Base-by-base conservation (phyloP, 139 green algal genomes). In the Auxenochlorella pyrenoidosa region DNA sequence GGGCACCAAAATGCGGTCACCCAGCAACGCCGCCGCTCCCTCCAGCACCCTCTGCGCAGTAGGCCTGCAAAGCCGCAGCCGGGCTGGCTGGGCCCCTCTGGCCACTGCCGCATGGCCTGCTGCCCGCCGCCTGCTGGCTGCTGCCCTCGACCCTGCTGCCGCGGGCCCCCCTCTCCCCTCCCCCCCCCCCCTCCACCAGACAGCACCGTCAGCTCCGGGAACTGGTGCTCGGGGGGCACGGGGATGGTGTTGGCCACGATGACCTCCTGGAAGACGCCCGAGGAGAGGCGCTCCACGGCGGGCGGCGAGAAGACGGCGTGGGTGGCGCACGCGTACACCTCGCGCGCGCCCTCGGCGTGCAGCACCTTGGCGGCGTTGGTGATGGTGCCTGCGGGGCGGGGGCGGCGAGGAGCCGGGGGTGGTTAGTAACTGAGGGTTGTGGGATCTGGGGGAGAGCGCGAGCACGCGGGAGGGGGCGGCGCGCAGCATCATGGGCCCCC, bases 241-340 rank as follows among this genome's bases (percentile, higher is more conserved):
- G 97, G 95, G 86, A 99, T 99, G 79, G 97, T 98, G 94, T 99
- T 99, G 66, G 98, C 98, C 18, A 99, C 97, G 38, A 99, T 99
- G 30, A 99, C 97, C 92, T 41, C 75, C 72, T 96, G 91, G 89
- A 99, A 99, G 24, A 97, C 95, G 44, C 97, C 97, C 51, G 88
- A 94, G 68, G 89, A 95, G 6, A 99, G 94, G 8, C 98, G 94
- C 92, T 99, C 96, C 2, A 98, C 89, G 0, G 97, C 97, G 8
- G 97, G 97, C 6, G 97, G 97, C 58, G 92, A 97, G 88, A 99
- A 98, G 10, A 99, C 97, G 26, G 97, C 97, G 89, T 99, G 98
- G 32, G 96, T 98, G 75, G 95, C 95, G 94, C 98, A 99, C 0
- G 96, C 98, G 86, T 98, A 99, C 71, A 99, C 97, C 87, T 98